Evolutionary conservation across 257 asterid species (phyloP).

Genomic region (Leonotis leonurus): DNA sequence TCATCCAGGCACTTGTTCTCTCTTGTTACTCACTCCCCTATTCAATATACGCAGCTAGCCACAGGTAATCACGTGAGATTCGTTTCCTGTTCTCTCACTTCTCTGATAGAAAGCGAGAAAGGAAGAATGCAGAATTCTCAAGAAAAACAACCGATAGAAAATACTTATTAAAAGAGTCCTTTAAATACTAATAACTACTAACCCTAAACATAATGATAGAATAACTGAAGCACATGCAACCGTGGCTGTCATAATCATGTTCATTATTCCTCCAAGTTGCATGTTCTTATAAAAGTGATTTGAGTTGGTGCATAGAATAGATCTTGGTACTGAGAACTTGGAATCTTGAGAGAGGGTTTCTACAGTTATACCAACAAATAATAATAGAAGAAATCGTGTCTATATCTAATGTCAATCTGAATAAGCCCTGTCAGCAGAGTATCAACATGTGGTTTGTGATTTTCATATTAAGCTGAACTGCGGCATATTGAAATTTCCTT

Average conservation of each 20-base stretch:
- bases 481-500: too few relatives aligned
- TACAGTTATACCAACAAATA: too few relatives aligned
- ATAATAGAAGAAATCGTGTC: background rate
- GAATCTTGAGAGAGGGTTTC: background rate
- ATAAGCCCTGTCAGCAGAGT: background rate
- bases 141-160: too few relatives aligned
- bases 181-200: too few relatives aligned
- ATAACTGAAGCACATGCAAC: too few relatives aligned
- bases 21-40: constrained; percentile 86
- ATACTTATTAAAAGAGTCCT: too few relatives aligned
- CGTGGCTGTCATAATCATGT: background rate
- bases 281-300: background rate
- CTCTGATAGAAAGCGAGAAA: too few relatives aligned
- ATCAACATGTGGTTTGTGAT: background rate
- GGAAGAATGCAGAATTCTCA: too few relatives aligned
- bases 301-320: background rate
- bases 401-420: background rate
- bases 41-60: constrained; percentile 83
- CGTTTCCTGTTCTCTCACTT: constrained; percentile 5
- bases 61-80: constrained; percentile 47
- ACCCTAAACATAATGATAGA: too few relatives aligned
- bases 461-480: background rate
- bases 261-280: background rate
- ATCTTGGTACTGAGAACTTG: background rate
- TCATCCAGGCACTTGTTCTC: constrained; percentile 68